Conservation (phyloP, 139 green algal species). For the Chlorella sp. region DNA sequence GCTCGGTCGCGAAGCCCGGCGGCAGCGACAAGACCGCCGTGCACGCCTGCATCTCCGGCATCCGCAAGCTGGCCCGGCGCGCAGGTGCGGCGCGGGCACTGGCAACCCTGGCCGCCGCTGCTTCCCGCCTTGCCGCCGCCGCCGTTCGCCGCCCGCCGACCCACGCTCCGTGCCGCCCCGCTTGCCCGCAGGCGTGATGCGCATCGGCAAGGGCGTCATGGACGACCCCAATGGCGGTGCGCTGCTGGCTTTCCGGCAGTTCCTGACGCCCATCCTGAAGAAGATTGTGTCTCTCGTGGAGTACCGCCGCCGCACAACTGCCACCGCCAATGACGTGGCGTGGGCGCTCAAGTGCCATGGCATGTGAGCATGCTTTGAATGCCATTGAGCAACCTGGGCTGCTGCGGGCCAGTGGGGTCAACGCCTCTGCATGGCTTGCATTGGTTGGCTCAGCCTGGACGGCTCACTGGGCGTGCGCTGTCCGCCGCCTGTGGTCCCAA, state of each 20-base stretch:
- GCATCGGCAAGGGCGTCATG: background rate
- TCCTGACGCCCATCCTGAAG: background rate
- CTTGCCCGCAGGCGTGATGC: conserved; percentile 2
- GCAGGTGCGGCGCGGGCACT: background rate
- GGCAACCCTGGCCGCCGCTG: no score
- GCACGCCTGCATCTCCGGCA: background rate
- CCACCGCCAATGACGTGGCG: background rate
- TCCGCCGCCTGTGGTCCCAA: no score
- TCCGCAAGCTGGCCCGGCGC: background rate
- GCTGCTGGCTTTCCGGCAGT: background rate
- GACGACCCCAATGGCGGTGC: background rate
- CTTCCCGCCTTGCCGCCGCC: no score
- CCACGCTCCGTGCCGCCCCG: background rate
- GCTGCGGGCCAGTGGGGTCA: background rate
- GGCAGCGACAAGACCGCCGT: no score
- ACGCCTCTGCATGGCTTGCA: no score
- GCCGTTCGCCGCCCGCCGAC: background rate
- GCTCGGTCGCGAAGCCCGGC: no score
- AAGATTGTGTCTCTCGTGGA: background rate
- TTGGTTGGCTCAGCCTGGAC: no score
- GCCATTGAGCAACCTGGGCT: background rate
- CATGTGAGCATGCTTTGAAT: background rate
- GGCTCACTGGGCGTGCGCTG: no score
- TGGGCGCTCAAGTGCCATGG: background rate
- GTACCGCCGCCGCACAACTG: background rate